A percentile compares a stretch with the other conserved stretches of the same genome.
Conservation (phyloP, 2,329 filamentous ascomycete genomes). For the Sclerotinia minor region DNA sequence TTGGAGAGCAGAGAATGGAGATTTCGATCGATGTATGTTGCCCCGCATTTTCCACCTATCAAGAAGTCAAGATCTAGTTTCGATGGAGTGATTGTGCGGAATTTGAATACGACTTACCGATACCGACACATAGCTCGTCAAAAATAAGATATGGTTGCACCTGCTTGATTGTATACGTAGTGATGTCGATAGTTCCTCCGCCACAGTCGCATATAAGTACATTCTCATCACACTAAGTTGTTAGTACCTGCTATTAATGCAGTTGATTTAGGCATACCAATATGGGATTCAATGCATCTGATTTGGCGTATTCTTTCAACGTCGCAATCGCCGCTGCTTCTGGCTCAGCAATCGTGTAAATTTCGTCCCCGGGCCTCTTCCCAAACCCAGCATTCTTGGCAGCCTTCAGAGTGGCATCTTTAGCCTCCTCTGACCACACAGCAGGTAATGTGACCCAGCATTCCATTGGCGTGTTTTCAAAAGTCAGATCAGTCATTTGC, state of each 20-base stretch:
- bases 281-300: conserved; percentile 26
- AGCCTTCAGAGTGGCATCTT: conserved; percentile 33
- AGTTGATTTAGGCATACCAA: conserved; percentile 23
- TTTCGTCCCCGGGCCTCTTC: conserved; percentile 25
- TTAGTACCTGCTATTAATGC: conserved; percentile 2
- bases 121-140: conserved; percentile 32
- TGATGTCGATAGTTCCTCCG: conserved; percentile 37
- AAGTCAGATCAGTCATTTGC: conserved; percentile 26
- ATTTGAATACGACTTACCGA: background rate
- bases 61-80: background rate
- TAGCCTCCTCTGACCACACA: conserved; percentile 36
- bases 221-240: conserved; percentile 27
- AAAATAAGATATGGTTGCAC: conserved; percentile 29
- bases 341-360: conserved; percentile 37
- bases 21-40: conserved; percentile 37
- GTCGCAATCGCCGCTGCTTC: conserved; percentile 37
- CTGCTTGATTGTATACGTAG: conserved; percentile 33
- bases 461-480: conserved; percentile 32
- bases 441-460: conserved; percentile 37
- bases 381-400: conserved; percentile 35
- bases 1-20: conserved; percentile 31
- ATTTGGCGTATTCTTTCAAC: conserved; percentile 25
- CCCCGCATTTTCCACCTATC: conserved; percentile 36
- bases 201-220: conserved; percentile 37
- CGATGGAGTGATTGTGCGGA: background rate